These are phyloP conservation scores for Trichoderma asperelloides DNA, from an alignment of 495 filamentous ascomycete species.

Conservation along the genomic window DNA sequence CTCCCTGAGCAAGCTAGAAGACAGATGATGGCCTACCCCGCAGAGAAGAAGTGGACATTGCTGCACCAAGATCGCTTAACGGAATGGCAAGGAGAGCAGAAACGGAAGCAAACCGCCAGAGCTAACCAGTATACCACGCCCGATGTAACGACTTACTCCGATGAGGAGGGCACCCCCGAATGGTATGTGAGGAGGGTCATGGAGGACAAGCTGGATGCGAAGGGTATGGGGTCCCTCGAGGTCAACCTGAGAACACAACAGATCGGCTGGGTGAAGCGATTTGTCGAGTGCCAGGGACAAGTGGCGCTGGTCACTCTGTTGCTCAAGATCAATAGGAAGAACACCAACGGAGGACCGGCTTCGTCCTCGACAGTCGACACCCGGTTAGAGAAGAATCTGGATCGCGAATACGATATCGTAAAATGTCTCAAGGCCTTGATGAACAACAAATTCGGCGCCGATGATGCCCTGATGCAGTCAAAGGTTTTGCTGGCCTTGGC, in stretches of 20 bases:
- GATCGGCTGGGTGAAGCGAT: constrained; percentile 93
- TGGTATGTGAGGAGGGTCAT: constrained; percentile 97
- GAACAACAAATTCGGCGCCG: constrained; percentile 98
- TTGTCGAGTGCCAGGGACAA: constrained; percentile 96
- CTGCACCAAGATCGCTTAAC: constrained; percentile 91
- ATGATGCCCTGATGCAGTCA: constrained; percentile 89
- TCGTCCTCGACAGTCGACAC: constrained; percentile 56
- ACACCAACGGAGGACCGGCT: constrained; percentile 62
- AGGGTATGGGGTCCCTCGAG: constrained; percentile 82
- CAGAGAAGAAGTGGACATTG: constrained; percentile 93
- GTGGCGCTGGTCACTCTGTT: constrained; percentile 93
- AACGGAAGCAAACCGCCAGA: constrained; percentile 63
- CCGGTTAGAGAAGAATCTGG: constrained; percentile 57
- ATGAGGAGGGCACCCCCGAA: constrained; percentile 93
- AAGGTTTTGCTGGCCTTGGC: constrained; percentile 82
- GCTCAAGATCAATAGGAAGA: constrained; percentile 81
- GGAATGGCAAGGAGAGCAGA: constrained; percentile 91
- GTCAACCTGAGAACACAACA: constrained; percentile 94
- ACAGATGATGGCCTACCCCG: constrained; percentile 90
- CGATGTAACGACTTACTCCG: constrained; percentile 60
- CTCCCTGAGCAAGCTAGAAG: constrained; percentile 89
- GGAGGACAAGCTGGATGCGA: constrained; percentile 87
- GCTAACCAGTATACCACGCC: constrained; percentile 49
- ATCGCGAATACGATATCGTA: constrained; percentile 93
- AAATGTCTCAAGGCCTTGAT: constrained; percentile 96